Evolutionary conservation across 768 basidiomycete genomes (phyloP), one percentile per base, ranked within the genome.

Genomic region (Megacollybia marginata): DNA sequence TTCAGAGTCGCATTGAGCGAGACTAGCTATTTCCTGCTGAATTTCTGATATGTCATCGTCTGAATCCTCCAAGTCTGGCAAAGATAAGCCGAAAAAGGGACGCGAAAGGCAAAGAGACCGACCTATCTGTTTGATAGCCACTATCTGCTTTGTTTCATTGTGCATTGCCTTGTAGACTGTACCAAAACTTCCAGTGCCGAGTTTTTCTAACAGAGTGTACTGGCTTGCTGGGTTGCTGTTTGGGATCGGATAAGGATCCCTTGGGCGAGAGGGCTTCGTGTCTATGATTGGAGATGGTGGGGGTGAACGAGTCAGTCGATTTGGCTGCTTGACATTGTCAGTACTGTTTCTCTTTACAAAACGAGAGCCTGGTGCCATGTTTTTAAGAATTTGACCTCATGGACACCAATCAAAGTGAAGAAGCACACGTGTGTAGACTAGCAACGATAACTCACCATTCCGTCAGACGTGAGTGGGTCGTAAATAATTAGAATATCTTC

Each of bases 11-110:
- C 93, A 95, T 57, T 89, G 89, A 1, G 93, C 91, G 28, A 99
- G 77, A 65, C 90, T 96, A 16, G 93, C 89, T 56, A 99, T 99
- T 66, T 99, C 96, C 65, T 92, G 91, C 62, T 99, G 96, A 45
- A 99, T 99, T 68, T 99, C 96, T 15, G 89, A 83, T 56, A 99
- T 98, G 65, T 98, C 96, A 62, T 99, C 96, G 67, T 97, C 94
- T 20, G 93, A 92, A 67, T 96, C 91, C 67, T 99, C 96, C 52
- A 99, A 75, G 71, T 98, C 95, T 95, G 60, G 36, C 12, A 28
- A 18, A 45, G 45, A 44, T n/a, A 28, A 44, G 48, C 28, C n/a
- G 19, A 19, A 36, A 33, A 31, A 33, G 31, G 35, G 18, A 46
- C 10, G 46, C 9, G 18, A 16, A 36, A 18, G 35, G 48, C 46